phyloP scores from a whole-genome alignment of 1,284 basidiomycete genomes.

The Apiotrichum brassicae region DNA sequence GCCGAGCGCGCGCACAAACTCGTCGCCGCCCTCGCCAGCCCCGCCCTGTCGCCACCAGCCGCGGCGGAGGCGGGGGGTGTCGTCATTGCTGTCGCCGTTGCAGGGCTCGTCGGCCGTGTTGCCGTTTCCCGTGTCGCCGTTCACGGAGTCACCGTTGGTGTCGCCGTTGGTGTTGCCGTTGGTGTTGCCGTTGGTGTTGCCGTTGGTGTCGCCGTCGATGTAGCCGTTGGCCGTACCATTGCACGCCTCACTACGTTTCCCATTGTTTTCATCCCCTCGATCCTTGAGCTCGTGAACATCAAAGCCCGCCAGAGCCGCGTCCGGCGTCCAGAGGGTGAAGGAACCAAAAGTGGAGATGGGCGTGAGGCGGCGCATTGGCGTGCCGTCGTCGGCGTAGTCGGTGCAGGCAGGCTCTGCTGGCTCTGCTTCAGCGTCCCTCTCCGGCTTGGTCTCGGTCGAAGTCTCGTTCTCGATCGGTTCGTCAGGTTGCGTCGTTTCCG shows the following conservation, averaged over 20 bases:
- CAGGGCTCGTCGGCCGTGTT: background rate
- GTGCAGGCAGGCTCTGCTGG: too few species aligned
- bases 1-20: constrained; percentile 40
- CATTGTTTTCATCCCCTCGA: background rate
- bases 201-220: background rate
- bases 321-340: constrained; percentile 40
- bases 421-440: constrained; percentile 15
- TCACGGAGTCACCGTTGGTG: background rate
- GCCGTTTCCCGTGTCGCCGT: too few species aligned
- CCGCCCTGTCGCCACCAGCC: constrained; percentile 40
- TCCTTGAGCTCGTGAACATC: constrained; percentile 16
- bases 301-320: constrained; percentile 35
- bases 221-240: background rate
- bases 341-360: constrained; percentile 25
- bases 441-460: background rate
- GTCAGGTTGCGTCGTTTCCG: background rate
- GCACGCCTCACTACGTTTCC: too few species aligned
- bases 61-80: constrained; percentile 5
- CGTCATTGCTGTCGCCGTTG: background rate
- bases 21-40: constrained; percentile 42
- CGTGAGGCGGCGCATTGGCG: constrained; percentile 17
- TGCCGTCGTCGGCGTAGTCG: background rate
- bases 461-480: background rate
- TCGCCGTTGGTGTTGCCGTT: background rate
- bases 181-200: too few species aligned